A percentile compares a stretch with the other conserved stretches of the same genome.
These are phyloP conservation scores for Mariannaea sp. DNA, from an alignment of 2,329 filamentous ascomycete species.

Conservation along the genomic window DNA sequence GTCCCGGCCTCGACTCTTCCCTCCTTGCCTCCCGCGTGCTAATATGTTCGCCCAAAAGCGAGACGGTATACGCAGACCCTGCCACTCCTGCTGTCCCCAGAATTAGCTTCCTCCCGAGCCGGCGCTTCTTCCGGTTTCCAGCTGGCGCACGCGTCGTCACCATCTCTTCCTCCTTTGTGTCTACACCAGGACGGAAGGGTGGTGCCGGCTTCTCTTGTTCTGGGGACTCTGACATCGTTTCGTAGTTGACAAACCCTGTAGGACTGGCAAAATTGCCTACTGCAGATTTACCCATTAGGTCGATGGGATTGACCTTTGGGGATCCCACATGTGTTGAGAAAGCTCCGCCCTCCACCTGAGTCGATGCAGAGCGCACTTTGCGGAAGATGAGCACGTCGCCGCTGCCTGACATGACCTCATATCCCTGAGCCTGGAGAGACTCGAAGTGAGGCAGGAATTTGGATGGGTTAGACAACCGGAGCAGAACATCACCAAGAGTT, in stretches of 20 bases:
- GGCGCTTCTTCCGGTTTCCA: conserved; percentile 44
- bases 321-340: background rate
- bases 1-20: conserved; percentile 47
- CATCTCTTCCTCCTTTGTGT: conserved; percentile 52
- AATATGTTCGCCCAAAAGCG: conserved; percentile 63
- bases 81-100: conserved; percentile 60
- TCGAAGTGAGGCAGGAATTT: conserved; percentile 69
- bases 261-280: conserved; percentile 66
- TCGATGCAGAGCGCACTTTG: conserved; percentile 51
- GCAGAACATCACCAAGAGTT: conserved; percentile 64
- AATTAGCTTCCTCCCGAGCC: conserved; percentile 53
- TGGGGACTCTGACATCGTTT: conserved; percentile 42
- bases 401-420: conserved; percentile 67
- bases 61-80: conserved; percentile 61
- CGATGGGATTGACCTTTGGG: conserved; percentile 60
- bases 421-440: conserved; percentile 63
- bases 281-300: conserved; percentile 54
- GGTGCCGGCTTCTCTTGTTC: conserved; percentile 43
- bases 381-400: conserved; percentile 70
- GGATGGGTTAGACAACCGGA: conserved; percentile 63
- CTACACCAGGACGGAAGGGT: conserved; percentile 46
- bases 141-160: conserved; percentile 47
- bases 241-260: conserved; percentile 69
- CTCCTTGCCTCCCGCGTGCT: conserved; percentile 48
- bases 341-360: conserved; percentile 5